These are phyloP conservation scores for Penicillium fuscoglaucum DNA, from an alignment of 2,329 filamentous ascomycete species.

Conservation along the genomic window DNA sequence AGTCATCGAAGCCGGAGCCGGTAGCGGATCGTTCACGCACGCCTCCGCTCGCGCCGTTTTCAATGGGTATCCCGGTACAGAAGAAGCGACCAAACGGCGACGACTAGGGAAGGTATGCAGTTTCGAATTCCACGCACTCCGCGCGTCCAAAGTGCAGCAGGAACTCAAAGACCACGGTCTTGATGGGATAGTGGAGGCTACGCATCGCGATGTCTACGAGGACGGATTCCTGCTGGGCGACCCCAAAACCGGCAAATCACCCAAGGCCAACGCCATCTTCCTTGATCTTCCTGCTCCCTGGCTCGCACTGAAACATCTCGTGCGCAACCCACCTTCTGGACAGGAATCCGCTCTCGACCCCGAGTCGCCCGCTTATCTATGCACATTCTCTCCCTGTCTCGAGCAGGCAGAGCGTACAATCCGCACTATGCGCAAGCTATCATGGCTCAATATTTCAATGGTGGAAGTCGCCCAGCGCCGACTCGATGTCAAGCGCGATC, in stretches of 20 bases:
- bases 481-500: conserved; percentile 79
- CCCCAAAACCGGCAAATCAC: conserved; percentile 38
- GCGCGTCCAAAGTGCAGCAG: conserved; percentile 42
- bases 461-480: conserved; percentile 80
- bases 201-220: conserved; percentile 52
- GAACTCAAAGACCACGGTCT: conserved; percentile 49
- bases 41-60: conserved; percentile 52
- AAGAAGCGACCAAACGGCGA: conserved; percentile 29
- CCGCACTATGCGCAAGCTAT: conserved; percentile 72
- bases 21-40: conserved; percentile 55
- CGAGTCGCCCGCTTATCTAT: conserved; percentile 71
- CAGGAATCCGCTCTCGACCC: conserved; percentile 64
- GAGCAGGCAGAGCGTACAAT: conserved; percentile 91
- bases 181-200: conserved; percentile 46
- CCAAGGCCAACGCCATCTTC: conserved; percentile 50
- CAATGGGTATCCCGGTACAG: conserved; percentile 42
- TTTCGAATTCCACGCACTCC: conserved; percentile 52
- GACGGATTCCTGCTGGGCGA: conserved; percentile 48
- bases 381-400: conserved; percentile 95
- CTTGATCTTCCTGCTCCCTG: conserved; percentile 54
- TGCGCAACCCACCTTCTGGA: conserved; percentile 38
- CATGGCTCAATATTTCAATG: conserved; percentile 93
- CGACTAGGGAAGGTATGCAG: conserved; percentile 50
- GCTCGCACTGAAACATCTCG: conserved; percentile 50
- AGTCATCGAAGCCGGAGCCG: conserved; percentile 54